Conservation (phyloP, 176 grass and related monocot species). For the Aegilops umbellulata region DNA sequence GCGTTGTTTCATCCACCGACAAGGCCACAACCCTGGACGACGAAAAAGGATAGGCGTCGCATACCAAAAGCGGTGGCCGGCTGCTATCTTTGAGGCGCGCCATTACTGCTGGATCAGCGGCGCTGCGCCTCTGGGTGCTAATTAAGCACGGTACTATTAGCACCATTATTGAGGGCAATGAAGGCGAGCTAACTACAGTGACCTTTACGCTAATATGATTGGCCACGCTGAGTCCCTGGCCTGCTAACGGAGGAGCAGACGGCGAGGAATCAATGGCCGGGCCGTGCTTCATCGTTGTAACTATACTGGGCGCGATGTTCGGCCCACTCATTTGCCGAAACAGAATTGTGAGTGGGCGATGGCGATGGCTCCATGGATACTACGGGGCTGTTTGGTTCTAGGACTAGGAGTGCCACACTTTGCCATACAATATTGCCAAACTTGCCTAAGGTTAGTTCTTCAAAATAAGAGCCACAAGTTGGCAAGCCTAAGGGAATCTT, state of each 20-base stretch:
- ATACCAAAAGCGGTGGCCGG: constrained; percentile 3
- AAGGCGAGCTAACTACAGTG: not conserved
- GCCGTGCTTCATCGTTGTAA: not conserved
- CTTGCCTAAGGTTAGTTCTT: no score
- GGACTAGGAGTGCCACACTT: no score
- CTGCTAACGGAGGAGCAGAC: not conserved
- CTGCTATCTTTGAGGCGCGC: constrained; percentile 6
- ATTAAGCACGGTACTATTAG: not conserved
- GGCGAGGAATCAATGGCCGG: not conserved
- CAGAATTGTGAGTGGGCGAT: not conserved
- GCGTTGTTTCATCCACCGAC: no score
- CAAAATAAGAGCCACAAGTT: no score
- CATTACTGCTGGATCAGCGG: constrained; percentile 20
- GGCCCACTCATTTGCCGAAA: not conserved
- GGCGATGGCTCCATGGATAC: not conserved
- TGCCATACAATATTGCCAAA: no score
- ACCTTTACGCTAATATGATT: not conserved
- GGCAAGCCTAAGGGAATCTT: no score
- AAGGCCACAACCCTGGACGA: not conserved
- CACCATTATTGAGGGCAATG: not conserved
- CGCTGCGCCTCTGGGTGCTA: not conserved
- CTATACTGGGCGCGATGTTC: not conserved
- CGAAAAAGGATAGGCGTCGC: not conserved
- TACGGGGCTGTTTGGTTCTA: no score
- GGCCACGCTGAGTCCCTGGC: not conserved